Conservation (phyloP, 805 yeast genomes). For the Yamadazyma insecticola region DNA sequence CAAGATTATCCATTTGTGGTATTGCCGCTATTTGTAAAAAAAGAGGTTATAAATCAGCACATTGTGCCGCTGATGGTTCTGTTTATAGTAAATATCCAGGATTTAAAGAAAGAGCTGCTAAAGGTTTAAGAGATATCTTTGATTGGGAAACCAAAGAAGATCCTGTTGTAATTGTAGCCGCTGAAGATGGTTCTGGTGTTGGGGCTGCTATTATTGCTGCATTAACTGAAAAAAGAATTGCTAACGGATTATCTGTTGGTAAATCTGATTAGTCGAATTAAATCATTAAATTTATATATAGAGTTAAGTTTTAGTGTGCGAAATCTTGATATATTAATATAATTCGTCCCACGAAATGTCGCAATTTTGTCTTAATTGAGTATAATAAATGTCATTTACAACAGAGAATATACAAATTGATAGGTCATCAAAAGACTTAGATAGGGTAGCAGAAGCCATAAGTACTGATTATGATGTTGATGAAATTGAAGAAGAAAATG, state of each 20-base stretch:
- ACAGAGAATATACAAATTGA: slow-evolving; percentile 1
- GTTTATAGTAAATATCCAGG: slow-evolving; percentile 92
- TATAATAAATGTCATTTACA: slow-evolving; percentile 7
- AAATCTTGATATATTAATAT: too few species aligned
- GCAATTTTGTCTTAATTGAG: background rate
- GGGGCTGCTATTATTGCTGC: slow-evolving; percentile 99
- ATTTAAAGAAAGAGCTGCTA: slow-evolving; percentile 84
- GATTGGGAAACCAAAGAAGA: slow-evolving; percentile 69
- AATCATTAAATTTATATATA: too few species aligned
- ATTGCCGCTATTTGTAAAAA: slow-evolving; percentile 90
- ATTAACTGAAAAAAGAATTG: slow-evolving; percentile 75
- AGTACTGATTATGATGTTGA: slow-evolving; percentile 6
- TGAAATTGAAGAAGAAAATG: slow-evolving; percentile 15
- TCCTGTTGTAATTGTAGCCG: slow-evolving; percentile 83
- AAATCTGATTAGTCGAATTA: too few species aligned
- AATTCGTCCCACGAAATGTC: background rate
- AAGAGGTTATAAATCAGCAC: slow-evolving; percentile 71
- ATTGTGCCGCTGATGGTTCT: slow-evolving; percentile 97
- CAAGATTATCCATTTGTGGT: slow-evolving; percentile 91
- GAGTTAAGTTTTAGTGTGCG: too few species aligned
- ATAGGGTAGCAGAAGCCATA: slow-evolving; percentile 1
- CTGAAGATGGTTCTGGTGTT: slow-evolving; percentile 98
- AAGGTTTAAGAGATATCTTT: slow-evolving; percentile 82
- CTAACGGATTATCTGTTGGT: slow-evolving; percentile 67
- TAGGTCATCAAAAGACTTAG: slow-evolving; percentile 1